A percentile compares a stretch with the other conserved stretches of the same genome.
These are phyloP conservation scores for Chaetomium olivaceum DNA, from an alignment of 2,329 filamentous ascomycete species.

Conservation along the genomic window DNA sequence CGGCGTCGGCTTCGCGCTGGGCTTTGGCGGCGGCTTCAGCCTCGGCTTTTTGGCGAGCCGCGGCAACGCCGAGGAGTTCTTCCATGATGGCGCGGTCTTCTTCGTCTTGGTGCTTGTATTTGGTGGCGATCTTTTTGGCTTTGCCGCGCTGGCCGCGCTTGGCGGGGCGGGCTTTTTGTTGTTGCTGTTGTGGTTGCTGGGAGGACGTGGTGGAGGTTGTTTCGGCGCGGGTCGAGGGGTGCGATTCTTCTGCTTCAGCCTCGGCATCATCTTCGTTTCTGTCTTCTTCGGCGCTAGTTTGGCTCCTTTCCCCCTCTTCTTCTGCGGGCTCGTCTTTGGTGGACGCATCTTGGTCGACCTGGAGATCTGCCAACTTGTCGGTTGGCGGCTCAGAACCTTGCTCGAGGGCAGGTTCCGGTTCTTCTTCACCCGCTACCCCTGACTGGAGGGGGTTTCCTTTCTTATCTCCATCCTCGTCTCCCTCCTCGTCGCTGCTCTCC, in stretches of 20 bases:
- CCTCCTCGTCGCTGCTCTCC: slow-evolving; percentile 36
- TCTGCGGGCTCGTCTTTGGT: slow-evolving; percentile 26
- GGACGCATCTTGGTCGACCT: slow-evolving; percentile 16
- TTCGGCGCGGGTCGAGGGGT: slow-evolving; percentile 36
- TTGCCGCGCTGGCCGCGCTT: slow-evolving; percentile 80
- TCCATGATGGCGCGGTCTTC: slow-evolving; percentile 86
- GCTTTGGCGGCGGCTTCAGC: slow-evolving; percentile 69
- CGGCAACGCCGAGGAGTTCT: slow-evolving; percentile 76
- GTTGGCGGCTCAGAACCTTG: slow-evolving; percentile 23
- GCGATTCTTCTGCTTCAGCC: slow-evolving; percentile 36
- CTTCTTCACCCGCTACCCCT: slow-evolving; percentile 33
- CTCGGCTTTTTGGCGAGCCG: slow-evolving; percentile 66
- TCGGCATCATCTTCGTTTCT: slow-evolving; percentile 38
- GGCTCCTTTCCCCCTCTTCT: slow-evolving; percentile 15
- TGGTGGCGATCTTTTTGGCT: slow-evolving; percentile 81
- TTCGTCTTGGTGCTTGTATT: slow-evolving; percentile 93
- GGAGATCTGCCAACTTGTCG: slow-evolving; percentile 32
- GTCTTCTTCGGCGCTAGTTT: slow-evolving; percentile 10
- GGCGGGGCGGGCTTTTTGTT: slow-evolving; percentile 46
- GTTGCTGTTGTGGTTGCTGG: slow-evolving; percentile 7
- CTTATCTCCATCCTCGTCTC: slow-evolving; percentile 34
- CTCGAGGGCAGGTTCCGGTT: slow-evolving; percentile 19
- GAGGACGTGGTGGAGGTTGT: slow-evolving; percentile 35
- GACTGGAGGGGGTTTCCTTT: slow-evolving; percentile 42
- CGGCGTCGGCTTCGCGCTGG: slow-evolving; percentile 69